Conservation (phyloP, 2,329 filamentous ascomycete species). For the Verticillium zaregamsianum region DNA sequence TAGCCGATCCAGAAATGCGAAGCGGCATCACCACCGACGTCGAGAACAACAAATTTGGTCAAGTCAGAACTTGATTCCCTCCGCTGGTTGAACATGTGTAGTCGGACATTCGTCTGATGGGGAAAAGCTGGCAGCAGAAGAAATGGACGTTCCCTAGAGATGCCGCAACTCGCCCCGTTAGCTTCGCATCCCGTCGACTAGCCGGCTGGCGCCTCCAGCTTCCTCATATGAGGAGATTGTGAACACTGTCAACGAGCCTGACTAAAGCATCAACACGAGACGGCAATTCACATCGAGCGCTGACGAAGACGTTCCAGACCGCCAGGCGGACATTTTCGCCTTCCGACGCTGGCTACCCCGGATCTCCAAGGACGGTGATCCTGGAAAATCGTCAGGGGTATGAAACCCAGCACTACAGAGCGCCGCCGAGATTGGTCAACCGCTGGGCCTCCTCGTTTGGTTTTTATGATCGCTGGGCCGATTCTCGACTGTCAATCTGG, state of each 20-base stretch:
- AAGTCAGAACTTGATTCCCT: too few relatives aligned
- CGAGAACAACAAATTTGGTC: too few relatives aligned
- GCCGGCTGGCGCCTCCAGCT: background rate
- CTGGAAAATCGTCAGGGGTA: background rate
- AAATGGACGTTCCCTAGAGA: too few relatives aligned
- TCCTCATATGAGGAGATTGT: background rate
- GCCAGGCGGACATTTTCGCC: background rate
- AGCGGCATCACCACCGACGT: too few relatives aligned
- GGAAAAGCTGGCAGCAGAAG: too few relatives aligned
- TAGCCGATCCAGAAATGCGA: too few relatives aligned
- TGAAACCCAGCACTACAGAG: background rate
- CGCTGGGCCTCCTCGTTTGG: background rate
- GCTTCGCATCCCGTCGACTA: too few relatives aligned
- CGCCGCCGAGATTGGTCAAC: background rate
- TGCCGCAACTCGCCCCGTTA: too few relatives aligned
- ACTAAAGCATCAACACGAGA: background rate
- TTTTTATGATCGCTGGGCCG: background rate
- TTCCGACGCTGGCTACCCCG: background rate
- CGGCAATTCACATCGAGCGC: background rate
- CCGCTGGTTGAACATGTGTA: too few relatives aligned
- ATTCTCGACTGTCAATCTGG: background rate
- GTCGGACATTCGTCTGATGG: too few relatives aligned
- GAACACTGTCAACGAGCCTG: background rate
- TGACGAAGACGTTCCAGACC: background rate
- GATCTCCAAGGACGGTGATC: background rate